A percentile compares a stretch with the other conserved stretches of the same genome.
These are phyloP conservation scores for Trichosporon coremiiforme DNA, from an alignment of 1,284 basidiomycete genomes.

Conservation along the genomic window DNA sequence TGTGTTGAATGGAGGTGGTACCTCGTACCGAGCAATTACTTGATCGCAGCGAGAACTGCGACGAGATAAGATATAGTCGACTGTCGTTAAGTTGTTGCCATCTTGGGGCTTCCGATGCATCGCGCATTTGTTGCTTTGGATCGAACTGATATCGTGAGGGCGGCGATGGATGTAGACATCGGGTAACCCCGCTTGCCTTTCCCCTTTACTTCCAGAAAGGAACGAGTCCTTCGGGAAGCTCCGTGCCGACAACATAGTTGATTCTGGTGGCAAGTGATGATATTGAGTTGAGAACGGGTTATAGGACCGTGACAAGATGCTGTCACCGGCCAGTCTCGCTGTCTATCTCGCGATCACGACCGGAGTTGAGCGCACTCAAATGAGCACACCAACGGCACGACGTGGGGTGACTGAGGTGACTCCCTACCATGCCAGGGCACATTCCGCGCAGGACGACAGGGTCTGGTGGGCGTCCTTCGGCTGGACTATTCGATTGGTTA, in stretches of 20 bases:
- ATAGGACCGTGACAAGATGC: background rate
- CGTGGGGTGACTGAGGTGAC: conserved; percentile 7
- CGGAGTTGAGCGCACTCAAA: background rate
- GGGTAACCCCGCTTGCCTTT: background rate
- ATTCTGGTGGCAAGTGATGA: background rate
- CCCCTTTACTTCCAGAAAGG: background rate
- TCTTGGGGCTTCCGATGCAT: background rate
- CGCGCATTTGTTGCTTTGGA: background rate
- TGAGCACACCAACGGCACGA: background rate
- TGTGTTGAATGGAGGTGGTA: background rate
- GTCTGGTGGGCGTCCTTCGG: background rate
- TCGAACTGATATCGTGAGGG: background rate
- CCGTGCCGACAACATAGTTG: background rate
- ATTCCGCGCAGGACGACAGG: background rate
- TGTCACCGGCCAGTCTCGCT: background rate
- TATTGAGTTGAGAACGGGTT: background rate
- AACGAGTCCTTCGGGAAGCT: background rate
- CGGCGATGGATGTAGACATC: too few species aligned
- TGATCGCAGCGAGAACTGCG: background rate
- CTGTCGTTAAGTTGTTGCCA: background rate
- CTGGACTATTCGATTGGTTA: background rate
- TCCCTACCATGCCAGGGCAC: conserved; percentile 1
- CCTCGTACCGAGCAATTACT: background rate
- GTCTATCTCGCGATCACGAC: background rate
- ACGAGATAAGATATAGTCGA: background rate